phyloP scores from a whole-genome alignment of 2,329 filamentous ascomycete species.

The Fusarium circinatum region DNA sequence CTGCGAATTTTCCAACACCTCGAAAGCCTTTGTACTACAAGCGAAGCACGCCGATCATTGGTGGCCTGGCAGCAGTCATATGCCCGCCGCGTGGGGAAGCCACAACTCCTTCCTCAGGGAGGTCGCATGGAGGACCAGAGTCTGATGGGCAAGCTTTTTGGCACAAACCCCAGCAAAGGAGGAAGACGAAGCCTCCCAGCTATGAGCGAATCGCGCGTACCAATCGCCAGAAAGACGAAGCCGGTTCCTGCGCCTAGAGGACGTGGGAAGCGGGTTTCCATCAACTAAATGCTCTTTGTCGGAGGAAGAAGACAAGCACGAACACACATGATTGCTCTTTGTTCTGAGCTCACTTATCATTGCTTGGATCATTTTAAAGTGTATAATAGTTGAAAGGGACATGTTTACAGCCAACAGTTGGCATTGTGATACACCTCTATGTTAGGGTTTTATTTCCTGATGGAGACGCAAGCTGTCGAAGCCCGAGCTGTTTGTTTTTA shows the following conservation, averaged over 20 bases:
- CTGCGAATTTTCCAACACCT: constrained; percentile 60
- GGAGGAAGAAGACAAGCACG: not conserved
- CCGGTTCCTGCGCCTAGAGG: not conserved
- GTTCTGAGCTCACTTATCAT: not conserved
- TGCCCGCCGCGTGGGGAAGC: constrained; percentile 53
- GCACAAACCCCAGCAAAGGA: constrained; percentile 25
- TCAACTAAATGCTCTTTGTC: constrained; percentile 16
- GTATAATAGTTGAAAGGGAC: constrained; percentile 6
- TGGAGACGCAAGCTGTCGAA: not conserved
- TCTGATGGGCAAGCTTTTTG: constrained; percentile 46
- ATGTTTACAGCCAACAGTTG: constrained; percentile 2
- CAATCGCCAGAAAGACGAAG: constrained; percentile 17
- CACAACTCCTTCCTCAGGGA: constrained; percentile 54
- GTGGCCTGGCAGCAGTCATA: constrained; percentile 61
- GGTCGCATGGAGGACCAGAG: constrained; percentile 46
- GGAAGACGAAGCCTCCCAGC: constrained; percentile 38
- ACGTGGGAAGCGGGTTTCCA: constrained; percentile 29
- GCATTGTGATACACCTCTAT: constrained; percentile 2
- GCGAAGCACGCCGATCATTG: constrained; percentile 59
- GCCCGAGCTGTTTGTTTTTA: not conserved
- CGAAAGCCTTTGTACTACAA: constrained; percentile 57
- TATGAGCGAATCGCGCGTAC: constrained; percentile 10
- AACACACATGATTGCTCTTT: not conserved
- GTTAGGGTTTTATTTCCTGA: constrained; percentile 9
- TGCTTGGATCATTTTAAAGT: not conserved